phyloP scores from a whole-genome alignment of 2,329 filamentous ascomycete genomes.

The Verticillium klebahnii region DNA sequence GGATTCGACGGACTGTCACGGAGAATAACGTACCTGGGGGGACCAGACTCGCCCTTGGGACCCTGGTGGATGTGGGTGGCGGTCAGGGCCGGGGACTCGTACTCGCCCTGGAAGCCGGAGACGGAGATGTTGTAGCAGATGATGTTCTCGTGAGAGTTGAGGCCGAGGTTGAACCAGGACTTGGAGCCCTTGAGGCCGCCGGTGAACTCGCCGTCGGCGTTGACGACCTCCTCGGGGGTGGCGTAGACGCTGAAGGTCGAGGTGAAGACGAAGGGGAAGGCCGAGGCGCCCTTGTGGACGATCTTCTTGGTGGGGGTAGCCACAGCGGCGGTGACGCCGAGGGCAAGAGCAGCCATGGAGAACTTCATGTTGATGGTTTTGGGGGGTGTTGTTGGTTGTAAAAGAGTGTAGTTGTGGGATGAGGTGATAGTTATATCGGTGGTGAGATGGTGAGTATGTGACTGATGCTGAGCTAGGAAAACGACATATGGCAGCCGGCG shows the following conservation, averaged over 20 bases:
- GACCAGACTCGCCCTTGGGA: constrained; percentile 37
- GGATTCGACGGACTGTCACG: background rate
- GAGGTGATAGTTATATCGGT: background rate
- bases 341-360: constrained; percentile 13
- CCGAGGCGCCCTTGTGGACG: constrained; percentile 8
- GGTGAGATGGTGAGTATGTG: background rate
- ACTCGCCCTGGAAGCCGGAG: constrained; percentile 42
- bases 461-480: background rate
- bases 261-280: constrained; percentile 35
- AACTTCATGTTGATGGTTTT: constrained; percentile 18
- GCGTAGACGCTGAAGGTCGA: constrained; percentile 43
- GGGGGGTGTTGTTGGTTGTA: background rate
- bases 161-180: constrained; percentile 47
- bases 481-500: background rate
- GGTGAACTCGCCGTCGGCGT: constrained; percentile 28
- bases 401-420: background rate
- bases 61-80: constrained; percentile 53
- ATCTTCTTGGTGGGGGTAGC: constrained; percentile 15
- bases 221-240: constrained; percentile 44
- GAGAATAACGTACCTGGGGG: constrained; percentile 33
- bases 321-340: constrained; percentile 14
- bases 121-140: constrained; percentile 49
- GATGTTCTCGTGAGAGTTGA: constrained; percentile 40
- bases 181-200: constrained; percentile 37
- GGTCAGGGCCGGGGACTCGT: constrained; percentile 43